phyloP scores from a whole-genome alignment of 1,139 yeast species.

The Sugiyamaella novakii region DNA sequence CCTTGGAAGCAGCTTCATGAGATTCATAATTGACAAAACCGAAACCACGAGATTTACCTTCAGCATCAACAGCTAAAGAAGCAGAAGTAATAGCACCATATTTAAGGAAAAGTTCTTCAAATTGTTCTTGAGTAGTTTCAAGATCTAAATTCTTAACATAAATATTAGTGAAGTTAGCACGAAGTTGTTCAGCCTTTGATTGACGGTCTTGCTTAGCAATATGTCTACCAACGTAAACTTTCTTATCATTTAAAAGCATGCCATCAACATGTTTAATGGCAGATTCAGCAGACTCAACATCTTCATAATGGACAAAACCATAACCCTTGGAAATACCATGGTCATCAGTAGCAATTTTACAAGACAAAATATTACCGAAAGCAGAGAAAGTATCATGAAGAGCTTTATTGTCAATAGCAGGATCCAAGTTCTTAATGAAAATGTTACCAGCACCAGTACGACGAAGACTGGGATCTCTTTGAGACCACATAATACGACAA shows the following conservation, averaged over 20 bases:
- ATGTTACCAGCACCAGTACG: slow-evolving; percentile 97
- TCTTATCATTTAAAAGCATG: slow-evolving; percentile 96
- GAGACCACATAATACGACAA: slow-evolving; percentile 99
- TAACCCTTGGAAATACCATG: slow-evolving; percentile 92
- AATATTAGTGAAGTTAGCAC: slow-evolving; percentile 93
- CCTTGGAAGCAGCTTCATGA: slow-evolving; percentile 87
- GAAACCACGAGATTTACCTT: slow-evolving; percentile 92
- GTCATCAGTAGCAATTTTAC: slow-evolving; percentile 97
- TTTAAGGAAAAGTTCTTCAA: slow-evolving; percentile 69
- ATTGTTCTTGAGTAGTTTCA: slow-evolving; percentile 69
- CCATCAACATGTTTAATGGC: slow-evolving; percentile 98
- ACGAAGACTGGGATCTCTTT: slow-evolving; percentile 96
- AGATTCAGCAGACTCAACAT: slow-evolving; percentile 88
- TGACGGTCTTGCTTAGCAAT: slow-evolving; percentile 93
- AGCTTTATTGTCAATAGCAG: slow-evolving; percentile 98
- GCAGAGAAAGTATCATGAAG: slow-evolving; percentile 97
- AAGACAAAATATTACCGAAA: slow-evolving; percentile 92
- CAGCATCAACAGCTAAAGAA: slow-evolving; percentile 76
- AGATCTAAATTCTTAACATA: slow-evolving; percentile 86
- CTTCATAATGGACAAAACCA: slow-evolving; percentile 97
- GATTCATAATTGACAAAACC: slow-evolving; percentile 90
- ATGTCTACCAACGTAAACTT: slow-evolving; percentile 95
- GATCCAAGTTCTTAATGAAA: slow-evolving; percentile 97
- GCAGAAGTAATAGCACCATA: slow-evolving; percentile 85
- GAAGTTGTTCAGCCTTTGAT: slow-evolving; percentile 87